phyloP scores from a whole-genome alignment of 805 yeast genomes.

The Yamadazyma laniorum region DNA sequence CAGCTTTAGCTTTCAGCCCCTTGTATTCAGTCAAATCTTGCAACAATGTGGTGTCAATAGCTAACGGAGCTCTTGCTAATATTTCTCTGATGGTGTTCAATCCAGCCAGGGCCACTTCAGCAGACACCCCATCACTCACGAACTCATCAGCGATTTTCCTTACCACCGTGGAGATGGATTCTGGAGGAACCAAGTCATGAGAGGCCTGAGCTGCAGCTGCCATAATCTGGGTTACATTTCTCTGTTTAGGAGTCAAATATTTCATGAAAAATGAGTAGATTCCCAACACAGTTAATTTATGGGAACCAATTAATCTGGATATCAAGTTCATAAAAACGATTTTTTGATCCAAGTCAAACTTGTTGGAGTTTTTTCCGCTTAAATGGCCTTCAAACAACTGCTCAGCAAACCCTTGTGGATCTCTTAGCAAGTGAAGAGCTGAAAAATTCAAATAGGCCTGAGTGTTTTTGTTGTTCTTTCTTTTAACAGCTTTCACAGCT shows the following conservation, averaged over 20 bases:
- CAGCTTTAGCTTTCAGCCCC: constrained; percentile 92
- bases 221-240: constrained; percentile 91
- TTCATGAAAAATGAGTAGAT: constrained; percentile 85
- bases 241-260: constrained; percentile 90
- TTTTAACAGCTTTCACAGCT: constrained; percentile 69
- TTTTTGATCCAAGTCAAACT: constrained; percentile 82
- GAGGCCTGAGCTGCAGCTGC: constrained; percentile 97
- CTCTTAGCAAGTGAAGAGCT: constrained; percentile 90
- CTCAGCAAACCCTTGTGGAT: constrained; percentile 98
- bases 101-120: constrained; percentile 98
- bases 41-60: constrained; percentile 81
- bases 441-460: constrained; percentile 83
- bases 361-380: constrained; percentile 64
- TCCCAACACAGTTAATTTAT: constrained; percentile 86
- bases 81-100: constrained; percentile 93
- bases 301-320: constrained; percentile 90
- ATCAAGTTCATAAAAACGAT: constrained; percentile 83
- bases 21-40: constrained; percentile 90
- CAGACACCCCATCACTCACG: constrained; percentile 96
- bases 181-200: constrained; percentile 97
- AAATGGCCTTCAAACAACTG: constrained; percentile 70
- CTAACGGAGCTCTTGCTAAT: constrained; percentile 88
- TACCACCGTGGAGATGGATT: constrained; percentile 72
- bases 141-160: constrained; percentile 96
- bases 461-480: constrained; percentile 54